Conservation (phyloP, 768 basidiomycete genomes). For the Guyanaporus albipodus region DNA sequence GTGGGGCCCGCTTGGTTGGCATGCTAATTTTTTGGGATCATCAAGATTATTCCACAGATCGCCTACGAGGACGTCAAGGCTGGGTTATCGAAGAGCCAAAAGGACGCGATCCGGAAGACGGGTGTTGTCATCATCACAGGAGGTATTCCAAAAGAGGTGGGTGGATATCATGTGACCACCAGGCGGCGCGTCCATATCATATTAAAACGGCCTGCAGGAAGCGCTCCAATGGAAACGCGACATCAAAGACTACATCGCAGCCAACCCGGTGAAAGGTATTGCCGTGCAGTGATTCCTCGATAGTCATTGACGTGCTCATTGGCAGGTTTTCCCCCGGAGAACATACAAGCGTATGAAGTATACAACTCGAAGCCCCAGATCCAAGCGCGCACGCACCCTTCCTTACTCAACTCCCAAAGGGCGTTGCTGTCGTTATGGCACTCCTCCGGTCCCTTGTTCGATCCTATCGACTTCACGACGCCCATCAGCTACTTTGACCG, state of each 20-base stretch:
- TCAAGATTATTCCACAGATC: slow-evolving; percentile 51
- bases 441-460: slow-evolving; percentile 34
- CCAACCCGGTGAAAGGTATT: slow-evolving; percentile 51
- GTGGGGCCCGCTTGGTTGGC: background rate
- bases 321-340: slow-evolving; percentile 60
- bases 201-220: slow-evolving; percentile 40
- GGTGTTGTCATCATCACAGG: slow-evolving; percentile 58
- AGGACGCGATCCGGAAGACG: slow-evolving; percentile 41
- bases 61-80: slow-evolving; percentile 40
- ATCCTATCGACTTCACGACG: slow-evolving; percentile 43
- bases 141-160: slow-evolving; percentile 51
- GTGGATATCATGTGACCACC: slow-evolving; percentile 19
- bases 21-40: background rate
- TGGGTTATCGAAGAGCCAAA: slow-evolving; percentile 46
- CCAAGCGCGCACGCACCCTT: slow-evolving; percentile 63
- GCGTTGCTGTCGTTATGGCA: slow-evolving; percentile 60
- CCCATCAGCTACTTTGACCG: slow-evolving; percentile 79
- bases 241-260: slow-evolving; percentile 50
- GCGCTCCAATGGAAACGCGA: slow-evolving; percentile 55
- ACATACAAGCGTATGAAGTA: slow-evolving; percentile 71
- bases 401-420: slow-evolving; percentile 52
- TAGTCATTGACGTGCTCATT: background rate
- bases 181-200: background rate
- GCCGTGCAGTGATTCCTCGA: background rate
- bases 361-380: slow-evolving; percentile 67